Base-by-base conservation (phyloP, 2,329 filamentous ascomycete genomes). In the Penicillium palitans region DNA sequence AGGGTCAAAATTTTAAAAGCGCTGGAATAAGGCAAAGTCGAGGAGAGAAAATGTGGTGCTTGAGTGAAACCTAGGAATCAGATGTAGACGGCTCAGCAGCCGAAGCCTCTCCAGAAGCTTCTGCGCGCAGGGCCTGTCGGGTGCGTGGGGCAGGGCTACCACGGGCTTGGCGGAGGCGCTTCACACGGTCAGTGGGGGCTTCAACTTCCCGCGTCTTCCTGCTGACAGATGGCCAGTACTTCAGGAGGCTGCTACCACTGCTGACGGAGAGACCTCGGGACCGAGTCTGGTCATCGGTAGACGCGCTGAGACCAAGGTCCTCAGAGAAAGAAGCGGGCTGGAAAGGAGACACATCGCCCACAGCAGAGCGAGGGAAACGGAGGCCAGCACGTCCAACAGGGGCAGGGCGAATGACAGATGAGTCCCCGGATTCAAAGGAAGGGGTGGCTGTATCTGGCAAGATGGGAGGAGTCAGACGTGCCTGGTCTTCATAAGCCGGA, bases 291-390 rank as follows among this genome's bases (percentile, higher is more conserved):
- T 37, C 46, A 2, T 35, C 46, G 2, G 19, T 5, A 17, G 46
- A 25, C 25, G 19, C 17, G 9, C 15, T 10, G 15, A 25, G 50
- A 31, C 24, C 53, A 51, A 39, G 44, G 58, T 35, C 59, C 31
- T 62, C 60, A 6, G 29, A 70, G 61, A 29, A 51, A 40, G 48
- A 25, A 24, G 19, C 7, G 17, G 47, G 17, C 21, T 39, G 24
- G 10, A 19, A 27, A 15, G 48, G 48, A 13, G 48, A 15, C 48
- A 51, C 48, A 41, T 51, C 19, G 8, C 31, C n/a, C 6, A 25
- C 6, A 8, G 12, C 2, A 35, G 33, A 10, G 17, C 31, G 48
- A 40, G 33, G 35, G 33, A 41, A 52, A 2, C 39, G 39, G n/a
- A 44, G 39, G 19, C 25, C 50, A 29, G 19, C 7, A 35, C n/a